These are phyloP conservation scores for Umbelopsis sp. DNA, from an alignment of 192 early-diverging fungal genomes.

Conservation along the genomic window DNA sequence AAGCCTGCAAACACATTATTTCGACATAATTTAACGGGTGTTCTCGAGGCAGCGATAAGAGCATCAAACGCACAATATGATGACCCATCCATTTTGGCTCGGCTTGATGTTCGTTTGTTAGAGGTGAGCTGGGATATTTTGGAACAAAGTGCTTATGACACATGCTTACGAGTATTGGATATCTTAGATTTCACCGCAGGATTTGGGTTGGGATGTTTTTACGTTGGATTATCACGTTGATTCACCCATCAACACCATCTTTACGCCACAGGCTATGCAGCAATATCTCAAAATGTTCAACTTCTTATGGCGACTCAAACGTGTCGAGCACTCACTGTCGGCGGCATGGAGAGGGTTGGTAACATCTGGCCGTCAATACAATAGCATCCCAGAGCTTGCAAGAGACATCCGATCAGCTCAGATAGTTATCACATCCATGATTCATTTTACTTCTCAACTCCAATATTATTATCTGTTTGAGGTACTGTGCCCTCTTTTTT, in stretches of 20 bases:
- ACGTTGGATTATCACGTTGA: slow-evolving; percentile 84
- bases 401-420: slow-evolving; percentile 69
- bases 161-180: neutral
- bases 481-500: slow-evolving; percentile 47
- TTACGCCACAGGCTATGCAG: slow-evolving; percentile 72
- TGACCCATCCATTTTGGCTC: slow-evolving; percentile 68
- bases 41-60: slow-evolving; percentile 80
- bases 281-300: slow-evolving; percentile 82
- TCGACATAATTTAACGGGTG: slow-evolving; percentile 88
- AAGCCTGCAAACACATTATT: slow-evolving; percentile 76
- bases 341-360: slow-evolving; percentile 78
- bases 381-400: slow-evolving; percentile 48
- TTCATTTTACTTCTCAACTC: slow-evolving; percentile 92
- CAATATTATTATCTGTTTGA: slow-evolving; percentile 95
- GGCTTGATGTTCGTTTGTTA: slow-evolving; percentile 78
- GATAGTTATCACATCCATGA: slow-evolving; percentile 81
- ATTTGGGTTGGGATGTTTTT: slow-evolving; percentile 93
- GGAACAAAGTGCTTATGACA: neutral
- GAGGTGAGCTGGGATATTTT: slow-evolving; percentile 49
- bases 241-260: slow-evolving; percentile 83
- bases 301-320: slow-evolving; percentile 89
- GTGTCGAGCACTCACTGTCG: slow-evolving; percentile 79
- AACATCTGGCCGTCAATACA: slow-evolving; percentile 59
- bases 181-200: slow-evolving; percentile 53
- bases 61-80: slow-evolving; percentile 91